A percentile compares a stretch with the other conserved stretches of the same genome.
Conservation (phyloP, 768 basidiomycete genomes). For the Rhodotorula taiwanensis region DNA sequence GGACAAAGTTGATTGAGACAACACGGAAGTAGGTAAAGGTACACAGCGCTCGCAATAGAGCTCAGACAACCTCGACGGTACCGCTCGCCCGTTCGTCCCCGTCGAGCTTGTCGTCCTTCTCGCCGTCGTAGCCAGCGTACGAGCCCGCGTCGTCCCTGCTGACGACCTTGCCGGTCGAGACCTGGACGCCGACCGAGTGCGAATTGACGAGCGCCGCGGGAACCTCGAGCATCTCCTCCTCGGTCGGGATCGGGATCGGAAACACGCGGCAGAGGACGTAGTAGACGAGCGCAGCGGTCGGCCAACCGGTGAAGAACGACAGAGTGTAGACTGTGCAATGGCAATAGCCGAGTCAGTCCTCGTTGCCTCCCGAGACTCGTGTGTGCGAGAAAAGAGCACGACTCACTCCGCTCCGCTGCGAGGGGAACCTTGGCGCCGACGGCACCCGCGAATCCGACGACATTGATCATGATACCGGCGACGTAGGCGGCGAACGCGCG, state of each 20-base stretch:
- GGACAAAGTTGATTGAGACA: not conserved
- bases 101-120: not conserved
- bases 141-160: constrained; percentile 1
- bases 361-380: too few relatives aligned
- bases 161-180: not conserved
- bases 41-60: not conserved
- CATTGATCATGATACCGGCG: constrained; percentile 70
- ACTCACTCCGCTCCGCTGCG: constrained; percentile 55
- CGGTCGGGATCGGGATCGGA: constrained; percentile 54
- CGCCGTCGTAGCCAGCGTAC: not conserved
- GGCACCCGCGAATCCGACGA: constrained; percentile 73
- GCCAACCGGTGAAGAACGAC: constrained; percentile 79
- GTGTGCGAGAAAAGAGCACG: constrained; percentile 16
- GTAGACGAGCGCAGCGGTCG: constrained; percentile 61
- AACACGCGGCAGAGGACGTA: constrained; percentile 55
- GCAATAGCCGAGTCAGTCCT: constrained; percentile 3
- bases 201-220: not conserved
- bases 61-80: not conserved
- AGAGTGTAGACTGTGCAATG: constrained; percentile 56
- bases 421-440: constrained; percentile 58
- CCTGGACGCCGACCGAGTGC: not conserved
- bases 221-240: constrained; percentile 25
- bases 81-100: not conserved
- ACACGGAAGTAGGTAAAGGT: not conserved
- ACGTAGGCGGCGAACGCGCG: constrained; percentile 54